These are phyloP conservation scores for Globisporangium perplexum DNA, from an alignment of 352 stramenopile genomes.

Conservation along the genomic window DNA sequence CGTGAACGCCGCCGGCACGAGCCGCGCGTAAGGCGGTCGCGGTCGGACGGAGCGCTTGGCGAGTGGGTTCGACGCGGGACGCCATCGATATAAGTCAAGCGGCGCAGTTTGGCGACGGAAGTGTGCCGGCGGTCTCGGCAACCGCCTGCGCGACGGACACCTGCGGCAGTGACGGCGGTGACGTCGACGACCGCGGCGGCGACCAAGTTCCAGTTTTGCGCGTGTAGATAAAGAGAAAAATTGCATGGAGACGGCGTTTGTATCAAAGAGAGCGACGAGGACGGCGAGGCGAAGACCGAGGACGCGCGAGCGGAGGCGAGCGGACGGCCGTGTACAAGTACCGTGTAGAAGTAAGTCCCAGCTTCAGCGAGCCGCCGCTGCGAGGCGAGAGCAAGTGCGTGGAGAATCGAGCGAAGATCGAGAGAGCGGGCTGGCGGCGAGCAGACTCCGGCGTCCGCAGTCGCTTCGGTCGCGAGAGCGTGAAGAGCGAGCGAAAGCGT, in stretches of 20 bases:
- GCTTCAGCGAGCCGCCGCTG: conserved; percentile 3
- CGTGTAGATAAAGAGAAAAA: conserved; percentile 55
- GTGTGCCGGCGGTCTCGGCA: background rate
- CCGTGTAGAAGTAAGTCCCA: conserved; percentile 67
- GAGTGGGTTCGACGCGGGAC: conserved; percentile 6
- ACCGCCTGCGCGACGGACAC: too few relatives aligned
- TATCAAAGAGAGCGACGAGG: conserved; percentile 45
- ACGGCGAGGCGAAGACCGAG: conserved; percentile 7
- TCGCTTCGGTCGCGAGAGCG: too few relatives aligned
- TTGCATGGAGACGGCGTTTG: conserved; percentile 46
- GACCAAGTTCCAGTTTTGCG: conserved; percentile 42
- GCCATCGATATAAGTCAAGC: conserved; percentile 13
- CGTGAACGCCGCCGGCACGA: conserved; percentile 33
- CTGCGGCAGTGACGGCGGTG: too few relatives aligned
- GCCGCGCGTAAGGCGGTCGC: conserved; percentile 26
- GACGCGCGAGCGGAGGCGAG: conserved; percentile 6
- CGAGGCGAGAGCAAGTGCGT: background rate
- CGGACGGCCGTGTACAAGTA: conserved; percentile 35
- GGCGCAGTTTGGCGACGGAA: conserved; percentile 8
- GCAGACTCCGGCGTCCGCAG: background rate
- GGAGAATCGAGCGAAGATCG: background rate
- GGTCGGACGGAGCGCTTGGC: conserved; percentile 2
- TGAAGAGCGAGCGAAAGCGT: too few relatives aligned
- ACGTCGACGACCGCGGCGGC: conserved; percentile 3
- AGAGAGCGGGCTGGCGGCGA: background rate